phyloP scores from a whole-genome alignment of 768 basidiomycete genomes.

The Vararia minispora region DNA sequence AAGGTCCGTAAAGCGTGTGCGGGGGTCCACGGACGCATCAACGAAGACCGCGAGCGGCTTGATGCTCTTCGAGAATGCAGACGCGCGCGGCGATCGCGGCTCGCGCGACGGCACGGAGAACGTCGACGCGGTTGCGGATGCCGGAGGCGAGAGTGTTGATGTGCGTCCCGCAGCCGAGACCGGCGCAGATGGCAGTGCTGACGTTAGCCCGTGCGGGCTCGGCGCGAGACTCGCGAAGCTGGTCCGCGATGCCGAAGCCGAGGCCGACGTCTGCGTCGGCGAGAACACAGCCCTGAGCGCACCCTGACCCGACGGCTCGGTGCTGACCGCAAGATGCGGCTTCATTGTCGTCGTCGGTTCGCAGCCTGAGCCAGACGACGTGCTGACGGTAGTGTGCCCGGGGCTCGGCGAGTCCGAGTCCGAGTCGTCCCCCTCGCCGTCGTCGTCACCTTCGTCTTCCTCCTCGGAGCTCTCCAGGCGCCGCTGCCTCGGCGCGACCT shows the following conservation, averaged over 20 bases:
- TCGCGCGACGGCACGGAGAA: background rate
- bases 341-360: background rate
- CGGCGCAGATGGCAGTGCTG: too few relatives aligned
- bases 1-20: constrained; percentile 51
- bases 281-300: too few relatives aligned
- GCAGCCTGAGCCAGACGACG: background rate
- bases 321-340: too few relatives aligned
- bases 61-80: constrained; percentile 33
- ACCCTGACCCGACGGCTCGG: too few relatives aligned
- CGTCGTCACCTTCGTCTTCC: background rate
- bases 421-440: background rate
- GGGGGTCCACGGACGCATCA: constrained; percentile 49
- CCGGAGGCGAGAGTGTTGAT: too few relatives aligned
- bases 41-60: constrained; percentile 53
- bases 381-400: constrained; percentile 1
- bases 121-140: too few relatives aligned
- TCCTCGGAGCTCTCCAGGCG: too few relatives aligned
- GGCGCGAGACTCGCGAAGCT: too few relatives aligned
- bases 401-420: background rate
- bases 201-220: too few relatives aligned
- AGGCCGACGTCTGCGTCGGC: too few relatives aligned
- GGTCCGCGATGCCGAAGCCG: too few relatives aligned
- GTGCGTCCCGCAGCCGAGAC: too few relatives aligned
- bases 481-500: constrained; percentile 7
- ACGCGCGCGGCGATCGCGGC: background rate